A percentile compares a stretch with the other conserved stretches of the same genome.
Evolutionary conservation across 1,284 basidiomycete genomes (phyloP).

Genomic region (Apiotrichum siamense): DNA sequence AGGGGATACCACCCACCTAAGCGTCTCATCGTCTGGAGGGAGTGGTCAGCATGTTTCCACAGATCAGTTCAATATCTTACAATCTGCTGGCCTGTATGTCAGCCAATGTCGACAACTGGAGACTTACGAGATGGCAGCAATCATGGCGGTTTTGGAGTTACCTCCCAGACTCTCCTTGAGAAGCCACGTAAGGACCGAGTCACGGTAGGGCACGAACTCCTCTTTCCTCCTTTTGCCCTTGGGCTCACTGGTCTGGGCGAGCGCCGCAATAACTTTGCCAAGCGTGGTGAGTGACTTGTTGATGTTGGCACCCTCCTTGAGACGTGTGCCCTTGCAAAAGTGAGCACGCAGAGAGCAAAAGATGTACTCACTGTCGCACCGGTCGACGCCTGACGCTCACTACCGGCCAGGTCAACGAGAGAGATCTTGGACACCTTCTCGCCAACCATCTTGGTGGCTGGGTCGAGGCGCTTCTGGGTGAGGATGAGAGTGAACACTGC

Average conservation of each 20-base stretch:
- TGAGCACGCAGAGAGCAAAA: background rate
- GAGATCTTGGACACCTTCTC: conserved; percentile 96
- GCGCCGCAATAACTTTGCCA: conserved; percentile 90
- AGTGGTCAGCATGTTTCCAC: background rate
- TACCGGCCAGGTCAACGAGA: conserved; percentile 92
- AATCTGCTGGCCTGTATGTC: conserved; percentile 63
- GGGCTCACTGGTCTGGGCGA: conserved; percentile 65
- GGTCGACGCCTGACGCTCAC: conserved; percentile 91
- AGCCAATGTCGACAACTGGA: background rate
- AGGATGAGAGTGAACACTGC: conserved; percentile 93
- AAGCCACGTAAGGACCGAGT: conserved; percentile 94
- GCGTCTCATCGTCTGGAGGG: conserved; percentile 76
- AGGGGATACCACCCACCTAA: conserved; percentile 53
- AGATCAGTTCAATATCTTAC: conserved; percentile 14
- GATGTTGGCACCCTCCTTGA: conserved; percentile 96
- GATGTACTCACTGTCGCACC: conserved; percentile 63
- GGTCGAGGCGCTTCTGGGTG: conserved; percentile 81
- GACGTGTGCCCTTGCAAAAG: conserved; percentile 60
- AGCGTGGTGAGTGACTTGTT: conserved; percentile 96
- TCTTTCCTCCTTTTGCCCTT: conserved; percentile 65
- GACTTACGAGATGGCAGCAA: conserved; percentile 77
- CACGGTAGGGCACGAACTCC: conserved; percentile 89
- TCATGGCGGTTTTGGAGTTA: conserved; percentile 81
- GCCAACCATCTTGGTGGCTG: conserved; percentile 74
- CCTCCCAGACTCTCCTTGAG: conserved; percentile 95